Evolutionary conservation across 768 basidiomycete species (phyloP).

Genomic region (Clitopilus passeckerianus): DNA sequence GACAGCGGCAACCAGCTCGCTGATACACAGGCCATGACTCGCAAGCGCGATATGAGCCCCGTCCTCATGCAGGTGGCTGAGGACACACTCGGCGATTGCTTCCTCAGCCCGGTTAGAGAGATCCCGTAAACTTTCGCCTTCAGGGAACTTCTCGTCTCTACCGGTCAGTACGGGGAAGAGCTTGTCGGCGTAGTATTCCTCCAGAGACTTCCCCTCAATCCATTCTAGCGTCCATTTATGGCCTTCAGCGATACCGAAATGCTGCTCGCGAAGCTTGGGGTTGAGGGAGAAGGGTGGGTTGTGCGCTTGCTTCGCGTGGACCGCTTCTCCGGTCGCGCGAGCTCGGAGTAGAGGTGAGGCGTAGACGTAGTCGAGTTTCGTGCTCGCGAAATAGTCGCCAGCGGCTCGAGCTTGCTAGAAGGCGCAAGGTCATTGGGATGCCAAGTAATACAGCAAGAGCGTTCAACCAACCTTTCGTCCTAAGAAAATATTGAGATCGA

Average conservation of each 20-base stretch:
- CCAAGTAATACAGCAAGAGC: neutral
- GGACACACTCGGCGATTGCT: conserved; percentile 47
- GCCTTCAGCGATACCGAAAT: conserved; percentile 72
- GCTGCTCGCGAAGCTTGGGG: conserved; percentile 60
- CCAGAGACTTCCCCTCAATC: conserved; percentile 24
- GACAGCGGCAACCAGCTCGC: conserved; percentile 52
- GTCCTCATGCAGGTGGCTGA: conserved; percentile 48
- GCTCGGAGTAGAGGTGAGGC: conserved; percentile 67
- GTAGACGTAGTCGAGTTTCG: conserved; percentile 51
- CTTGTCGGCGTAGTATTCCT: conserved; percentile 42
- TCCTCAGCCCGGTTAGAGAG: conserved; percentile 48
- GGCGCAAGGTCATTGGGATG: neutral
- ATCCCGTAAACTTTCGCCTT: conserved; percentile 65
- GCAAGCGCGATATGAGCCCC: conserved; percentile 61
- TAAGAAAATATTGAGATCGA: neutral
- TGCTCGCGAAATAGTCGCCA: conserved; percentile 46
- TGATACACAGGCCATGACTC: conserved; percentile 73
- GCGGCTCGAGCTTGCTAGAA: conserved; percentile 57
- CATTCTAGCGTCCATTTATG: conserved; percentile 37
- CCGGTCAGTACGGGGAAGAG: conserved; percentile 48
- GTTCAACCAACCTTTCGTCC: neutral
- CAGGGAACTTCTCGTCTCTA: conserved; percentile 53
- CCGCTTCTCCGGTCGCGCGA: conserved; percentile 51
- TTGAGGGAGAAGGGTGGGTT: conserved; percentile 52
- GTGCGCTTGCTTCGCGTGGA: conserved; percentile 47